A percentile compares a stretch with the other conserved stretches of the same genome.
Conservation (phyloP, 2,329 filamentous ascomycete genomes). For the Tolypocladium ovalisporum region DNA sequence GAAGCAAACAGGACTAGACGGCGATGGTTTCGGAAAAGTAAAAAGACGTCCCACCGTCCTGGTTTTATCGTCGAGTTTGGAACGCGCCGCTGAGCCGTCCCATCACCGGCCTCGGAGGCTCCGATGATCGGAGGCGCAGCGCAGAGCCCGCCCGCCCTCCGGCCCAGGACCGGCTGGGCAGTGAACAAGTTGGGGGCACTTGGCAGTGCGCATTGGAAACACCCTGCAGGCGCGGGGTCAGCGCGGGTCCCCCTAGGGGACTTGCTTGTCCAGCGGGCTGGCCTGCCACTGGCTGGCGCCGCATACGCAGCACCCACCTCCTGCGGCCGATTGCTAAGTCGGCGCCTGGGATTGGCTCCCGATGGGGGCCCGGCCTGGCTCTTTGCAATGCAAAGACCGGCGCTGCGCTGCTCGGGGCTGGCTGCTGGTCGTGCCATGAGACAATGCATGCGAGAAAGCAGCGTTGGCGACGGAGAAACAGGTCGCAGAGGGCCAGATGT, state of each 20-base stretch:
- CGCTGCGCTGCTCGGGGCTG: too few species aligned
- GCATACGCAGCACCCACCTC: background rate
- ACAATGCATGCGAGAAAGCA: background rate
- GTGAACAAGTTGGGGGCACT: too few species aligned
- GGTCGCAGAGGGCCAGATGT: too few species aligned
- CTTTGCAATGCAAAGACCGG: too few species aligned
- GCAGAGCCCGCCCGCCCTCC: background rate
- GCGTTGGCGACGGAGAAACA: too few species aligned
- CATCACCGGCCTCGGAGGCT: conserved; percentile 5
- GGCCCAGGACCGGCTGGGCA: conserved; percentile 4
- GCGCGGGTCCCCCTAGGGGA: too few species aligned
- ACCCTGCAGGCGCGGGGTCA: background rate
- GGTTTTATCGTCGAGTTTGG: background rate
- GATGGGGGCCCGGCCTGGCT: too few species aligned
- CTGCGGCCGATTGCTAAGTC: background rate
- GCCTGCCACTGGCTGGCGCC: background rate
- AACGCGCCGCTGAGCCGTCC: background rate
- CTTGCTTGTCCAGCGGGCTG: too few species aligned
- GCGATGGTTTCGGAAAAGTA: too few species aligned
- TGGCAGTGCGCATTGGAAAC: background rate
- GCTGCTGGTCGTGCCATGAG: background rate
- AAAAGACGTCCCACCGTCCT: background rate
- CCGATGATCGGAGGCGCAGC: conserved; percentile 11
- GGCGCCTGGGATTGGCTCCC: background rate
- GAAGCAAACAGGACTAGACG: background rate